These are phyloP conservation scores for Tetracladium setigerum DNA, from an alignment of 495 filamentous ascomycete species.

Conservation along the genomic window DNA sequence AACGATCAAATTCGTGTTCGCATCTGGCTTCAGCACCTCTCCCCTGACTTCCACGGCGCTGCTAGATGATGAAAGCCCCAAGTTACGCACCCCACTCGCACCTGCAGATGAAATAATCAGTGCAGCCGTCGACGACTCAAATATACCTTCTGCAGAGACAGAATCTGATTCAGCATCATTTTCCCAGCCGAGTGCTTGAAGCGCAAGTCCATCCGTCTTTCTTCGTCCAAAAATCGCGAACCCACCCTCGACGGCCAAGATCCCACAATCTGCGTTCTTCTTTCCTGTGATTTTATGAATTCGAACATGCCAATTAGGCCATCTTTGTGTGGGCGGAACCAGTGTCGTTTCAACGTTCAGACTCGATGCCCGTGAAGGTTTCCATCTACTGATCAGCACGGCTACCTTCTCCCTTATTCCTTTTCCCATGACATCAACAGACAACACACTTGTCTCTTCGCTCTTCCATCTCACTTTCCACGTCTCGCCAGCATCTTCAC, in stretches of 20 bases:
- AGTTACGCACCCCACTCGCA: conserved; percentile 43
- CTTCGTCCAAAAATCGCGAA: conserved; percentile 46
- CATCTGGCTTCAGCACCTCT: conserved; percentile 42
- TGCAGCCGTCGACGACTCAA: conserved; percentile 26
- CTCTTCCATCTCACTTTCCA: conserved; percentile 43
- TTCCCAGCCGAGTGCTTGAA: not conserved
- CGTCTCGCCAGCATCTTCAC: conserved; percentile 48
- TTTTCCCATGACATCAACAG: conserved; percentile 24
- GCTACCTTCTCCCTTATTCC: conserved; percentile 10
- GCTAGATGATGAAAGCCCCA: conserved; percentile 1
- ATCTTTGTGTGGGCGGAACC: conserved; percentile 34
- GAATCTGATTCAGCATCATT: not conserved
- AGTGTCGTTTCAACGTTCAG: conserved; percentile 42
- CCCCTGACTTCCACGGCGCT: conserved; percentile 26
- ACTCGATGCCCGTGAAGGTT: conserved; percentile 34
- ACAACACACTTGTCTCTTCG: conserved; percentile 22
- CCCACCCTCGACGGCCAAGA: conserved; percentile 42
- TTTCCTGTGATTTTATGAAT: conserved; percentile 35
- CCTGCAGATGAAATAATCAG: conserved; percentile 40
- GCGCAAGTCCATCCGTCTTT: conserved; percentile 28
- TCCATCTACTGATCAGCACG: conserved; percentile 43
- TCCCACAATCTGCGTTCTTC: conserved; percentile 10
- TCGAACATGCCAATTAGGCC: conserved; percentile 44
- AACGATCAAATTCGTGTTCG: conserved; percentile 50
- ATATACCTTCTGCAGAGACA: conserved; percentile 29